Percentiles rank a stretch among this genome's conserved stretches.
Conservation (phyloP, 2,329 filamentous ascomycete species). For the Reticulascus tulasneorum region DNA sequence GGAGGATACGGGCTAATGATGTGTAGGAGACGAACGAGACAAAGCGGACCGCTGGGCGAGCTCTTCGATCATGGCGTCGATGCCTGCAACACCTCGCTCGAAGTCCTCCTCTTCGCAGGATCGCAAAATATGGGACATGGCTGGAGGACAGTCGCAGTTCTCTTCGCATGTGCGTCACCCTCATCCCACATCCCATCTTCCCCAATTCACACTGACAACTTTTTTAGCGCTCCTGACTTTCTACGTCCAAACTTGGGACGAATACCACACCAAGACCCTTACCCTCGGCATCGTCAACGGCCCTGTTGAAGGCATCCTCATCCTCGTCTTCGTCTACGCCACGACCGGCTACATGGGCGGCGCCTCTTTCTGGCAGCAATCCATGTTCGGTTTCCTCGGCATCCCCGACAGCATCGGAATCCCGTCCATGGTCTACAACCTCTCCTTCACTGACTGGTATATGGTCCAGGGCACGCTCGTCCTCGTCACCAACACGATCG, state of each 20-base stretch:
- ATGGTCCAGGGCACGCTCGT: constrained; percentile 81
- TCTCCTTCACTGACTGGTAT: constrained; percentile 90
- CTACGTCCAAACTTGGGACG: constrained; percentile 98
- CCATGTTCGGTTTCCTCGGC: constrained; percentile 69
- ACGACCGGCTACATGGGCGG: constrained; percentile 83
- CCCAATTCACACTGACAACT: neutral
- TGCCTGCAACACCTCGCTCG: constrained; percentile 91
- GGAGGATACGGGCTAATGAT: no score
- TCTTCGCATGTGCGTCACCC: constrained; percentile 71
- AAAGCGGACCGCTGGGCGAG: constrained; percentile 91
- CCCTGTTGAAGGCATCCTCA: constrained; percentile 89
- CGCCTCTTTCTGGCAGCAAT: constrained; percentile 88
- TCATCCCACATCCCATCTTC: constrained; percentile 7
- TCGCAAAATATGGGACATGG: constrained; percentile 90
- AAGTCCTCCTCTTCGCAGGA: constrained; percentile 85
- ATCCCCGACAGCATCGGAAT: constrained; percentile 62
- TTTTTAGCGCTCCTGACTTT: constrained; percentile 81
- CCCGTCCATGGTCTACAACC: constrained; percentile 67
- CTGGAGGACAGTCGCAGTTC: constrained; percentile 78
- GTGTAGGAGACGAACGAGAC: no score
- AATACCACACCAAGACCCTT: constrained; percentile 95
- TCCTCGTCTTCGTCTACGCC: constrained; percentile 75
- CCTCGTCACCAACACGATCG: constrained; percentile 78
- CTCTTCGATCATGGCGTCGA: constrained; percentile 98
- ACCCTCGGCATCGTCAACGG: constrained; percentile 90